Base-by-base conservation (phyloP, 306 rosid species). In the Quercus ilex region DNA sequence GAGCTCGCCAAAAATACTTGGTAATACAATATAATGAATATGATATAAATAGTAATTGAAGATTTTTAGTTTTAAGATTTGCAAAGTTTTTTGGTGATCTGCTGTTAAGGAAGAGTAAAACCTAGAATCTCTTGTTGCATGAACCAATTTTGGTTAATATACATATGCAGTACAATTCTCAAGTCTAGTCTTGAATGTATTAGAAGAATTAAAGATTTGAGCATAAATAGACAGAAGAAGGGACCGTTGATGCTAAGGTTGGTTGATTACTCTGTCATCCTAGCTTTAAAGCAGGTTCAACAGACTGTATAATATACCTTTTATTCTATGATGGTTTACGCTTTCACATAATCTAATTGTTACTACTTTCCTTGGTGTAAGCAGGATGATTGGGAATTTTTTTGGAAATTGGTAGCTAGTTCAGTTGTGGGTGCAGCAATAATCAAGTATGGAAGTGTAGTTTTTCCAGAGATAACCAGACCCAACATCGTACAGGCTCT, bases 401-500 rank as follows among this genome's bases (percentile, higher is more conserved):
- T 89, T 71, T 83, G 83, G 79, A 92, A 87, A 79, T 13, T 91
- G 71, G 69, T 52, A 58, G 89, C 53, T 38, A 90, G 88, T 60
- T 92, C 98, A 14, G 53, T 92, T 62, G 83, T 35, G 4, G 97
- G 91, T 53, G 94, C 79, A 21, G 93, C 77, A 49, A 77, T 71
- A 55, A 82, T 94, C 20, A 92, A 92, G 86, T 94, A 94, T 81
- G 98, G 97, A 19, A 91, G 97, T 69, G 81, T 83, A 46, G 60
- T 88, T 38, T 91, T 87, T 79, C 97, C 97, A 9, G 88, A 79
- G 80, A 90, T 92, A 62, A 90, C 97, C 3, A 86, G 81, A 78
- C 98, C 98, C 71, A 92, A 92, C 79, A 84, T 94, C 71, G 68
- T 78, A 8, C 75, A 78, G 57, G 97, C 98, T 82, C 86, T 91